Evolutionary conservation across 495 filamentous ascomycete genomes (phyloP).

Genomic region (Penicillium dipodomyicola): DNA sequence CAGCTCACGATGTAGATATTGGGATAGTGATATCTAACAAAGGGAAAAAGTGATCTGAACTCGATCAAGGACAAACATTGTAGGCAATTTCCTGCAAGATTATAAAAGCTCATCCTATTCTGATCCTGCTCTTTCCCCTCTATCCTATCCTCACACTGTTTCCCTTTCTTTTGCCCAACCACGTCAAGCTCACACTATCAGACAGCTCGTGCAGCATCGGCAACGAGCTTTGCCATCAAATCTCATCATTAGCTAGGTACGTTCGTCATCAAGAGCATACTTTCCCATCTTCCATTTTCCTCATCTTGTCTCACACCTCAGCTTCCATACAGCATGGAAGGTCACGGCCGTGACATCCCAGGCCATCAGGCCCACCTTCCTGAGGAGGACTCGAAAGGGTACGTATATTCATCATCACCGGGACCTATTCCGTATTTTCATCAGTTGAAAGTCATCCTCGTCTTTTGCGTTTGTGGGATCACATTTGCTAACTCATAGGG

Average conservation of each 20-base stretch:
- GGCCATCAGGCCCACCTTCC: neutral
- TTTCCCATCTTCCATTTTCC: neutral
- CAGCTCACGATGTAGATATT: neutral
- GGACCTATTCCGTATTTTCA: neutral
- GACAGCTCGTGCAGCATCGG: neutral
- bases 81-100: conserved; percentile 2
- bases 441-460: neutral
- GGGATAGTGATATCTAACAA: neutral
- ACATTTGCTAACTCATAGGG: neutral
- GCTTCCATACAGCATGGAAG: neutral
- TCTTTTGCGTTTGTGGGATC: neutral
- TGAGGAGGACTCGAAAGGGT: neutral
- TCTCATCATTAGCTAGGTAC: neutral
- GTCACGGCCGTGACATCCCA: neutral
- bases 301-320: neutral
- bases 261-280: neutral
- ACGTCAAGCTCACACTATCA: neutral
- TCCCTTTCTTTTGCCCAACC: neutral
- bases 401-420: neutral
- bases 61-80: neutral
- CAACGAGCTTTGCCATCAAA: neutral
- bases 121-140: neutral
- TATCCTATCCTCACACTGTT: neutral
- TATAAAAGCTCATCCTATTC: conserved; percentile 4
- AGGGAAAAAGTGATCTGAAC: neutral